phyloP scores from a whole-genome alignment of 306 rosid genomes.

The Acmispon strigosus region DNA sequence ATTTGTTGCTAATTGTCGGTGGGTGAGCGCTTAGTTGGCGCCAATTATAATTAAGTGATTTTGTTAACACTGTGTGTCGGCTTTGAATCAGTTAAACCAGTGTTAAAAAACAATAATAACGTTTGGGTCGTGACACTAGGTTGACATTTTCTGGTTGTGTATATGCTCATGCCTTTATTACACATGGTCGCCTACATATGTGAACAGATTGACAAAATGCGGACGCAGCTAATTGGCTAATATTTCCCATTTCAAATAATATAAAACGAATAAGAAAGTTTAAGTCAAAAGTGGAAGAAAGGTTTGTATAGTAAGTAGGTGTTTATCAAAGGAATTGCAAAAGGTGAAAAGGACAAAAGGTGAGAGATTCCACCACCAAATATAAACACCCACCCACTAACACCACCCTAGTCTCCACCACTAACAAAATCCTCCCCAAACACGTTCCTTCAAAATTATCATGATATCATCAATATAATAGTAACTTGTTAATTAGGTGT shows the following conservation, averaged over 20 bases:
- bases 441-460: slow-evolving; percentile 19
- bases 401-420: slow-evolving; percentile 31
- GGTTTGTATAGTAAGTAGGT: background rate
- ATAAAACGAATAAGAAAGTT: background rate
- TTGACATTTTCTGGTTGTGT: too few species aligned
- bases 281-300: slow-evolving; percentile 43
- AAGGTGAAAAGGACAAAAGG: slow-evolving; percentile 1
- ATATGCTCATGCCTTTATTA: too few species aligned
- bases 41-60: too few species aligned
- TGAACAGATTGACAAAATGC: slow-evolving; percentile 7
- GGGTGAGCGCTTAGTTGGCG: too few species aligned
- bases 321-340: background rate
- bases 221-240: slow-evolving; percentile 5
- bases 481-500: background rate
- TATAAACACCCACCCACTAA: background rate
- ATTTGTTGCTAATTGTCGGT: too few species aligned
- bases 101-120: too few species aligned
- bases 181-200: background rate
- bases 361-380: slow-evolving; percentile 17
- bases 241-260: background rate
- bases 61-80: too few species aligned
- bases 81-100: too few species aligned
- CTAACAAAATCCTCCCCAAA: slow-evolving; percentile 11
- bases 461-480: background rate
- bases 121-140: too few species aligned